A percentile compares a stretch with the other conserved stretches of the same genome.
phyloP scores from a whole-genome alignment of 1,284 basidiomycete species.

The Rhodotorula sp. region DNA sequence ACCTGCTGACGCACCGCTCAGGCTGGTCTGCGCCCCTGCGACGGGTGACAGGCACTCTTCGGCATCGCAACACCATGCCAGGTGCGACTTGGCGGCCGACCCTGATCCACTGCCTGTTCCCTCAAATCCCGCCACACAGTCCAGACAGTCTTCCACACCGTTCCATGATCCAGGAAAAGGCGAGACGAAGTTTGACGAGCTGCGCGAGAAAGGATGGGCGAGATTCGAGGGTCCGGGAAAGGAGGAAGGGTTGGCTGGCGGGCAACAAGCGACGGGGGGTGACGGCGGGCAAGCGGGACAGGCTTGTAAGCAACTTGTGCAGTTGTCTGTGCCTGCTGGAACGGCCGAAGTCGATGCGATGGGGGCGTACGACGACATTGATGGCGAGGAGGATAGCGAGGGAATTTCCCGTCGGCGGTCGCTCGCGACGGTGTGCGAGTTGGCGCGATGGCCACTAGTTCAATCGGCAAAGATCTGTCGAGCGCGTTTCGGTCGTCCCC shows the following conservation, averaged over 20 bases:
- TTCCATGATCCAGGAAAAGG: too few relatives aligned
- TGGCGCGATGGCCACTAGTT: too few relatives aligned
- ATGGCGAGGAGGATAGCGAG: not conserved
- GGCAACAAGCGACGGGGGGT: too few relatives aligned
- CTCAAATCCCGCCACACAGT: not conserved
- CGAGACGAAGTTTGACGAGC: too few relatives aligned
- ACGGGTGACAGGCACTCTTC: slow-evolving; percentile 15
- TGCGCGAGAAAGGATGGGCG: too few relatives aligned
- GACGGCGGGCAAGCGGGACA: too few relatives aligned
- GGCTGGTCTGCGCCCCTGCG: not conserved
- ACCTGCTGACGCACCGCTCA: not conserved
- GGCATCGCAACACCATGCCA: slow-evolving; percentile 39
- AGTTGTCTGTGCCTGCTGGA: not conserved
- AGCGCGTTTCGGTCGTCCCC: too few relatives aligned
- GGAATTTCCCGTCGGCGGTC: too few relatives aligned
- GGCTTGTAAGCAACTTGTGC: not conserved
- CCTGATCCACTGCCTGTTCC: not conserved
- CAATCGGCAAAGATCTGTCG: too few relatives aligned
- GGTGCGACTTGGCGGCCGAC: not conserved
- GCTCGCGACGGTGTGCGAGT: too few relatives aligned
- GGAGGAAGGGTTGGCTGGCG: too few relatives aligned
- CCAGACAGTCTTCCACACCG: not conserved
- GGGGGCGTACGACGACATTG: not conserved
- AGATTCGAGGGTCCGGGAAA: too few relatives aligned
- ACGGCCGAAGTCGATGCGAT: not conserved